Base-by-base conservation (phyloP, 192 early-diverging fungal genomes). In the Phycomyces blakesleeanus region DNA sequence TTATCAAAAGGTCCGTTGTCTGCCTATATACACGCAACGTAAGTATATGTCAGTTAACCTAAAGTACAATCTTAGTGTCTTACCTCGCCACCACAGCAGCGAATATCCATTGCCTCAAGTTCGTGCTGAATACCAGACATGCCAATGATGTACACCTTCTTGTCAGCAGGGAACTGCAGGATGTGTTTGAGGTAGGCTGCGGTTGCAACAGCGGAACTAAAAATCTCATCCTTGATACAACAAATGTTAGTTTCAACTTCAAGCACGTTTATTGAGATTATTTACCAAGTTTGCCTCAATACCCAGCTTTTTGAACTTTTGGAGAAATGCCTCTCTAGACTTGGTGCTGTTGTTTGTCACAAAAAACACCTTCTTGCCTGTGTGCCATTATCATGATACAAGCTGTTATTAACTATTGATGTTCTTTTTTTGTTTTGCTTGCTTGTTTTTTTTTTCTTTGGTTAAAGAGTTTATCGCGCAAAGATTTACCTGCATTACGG, bases 331-430 rank as follows among this genome's bases (percentile, higher is more conserved):
- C 10, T 69, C 67, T 27, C 97, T 87, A 18, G 94, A 95, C 53
- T 90, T 93, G 41, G 91, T 87, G 73, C 89, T 92, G 81, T 99
- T 99, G 85, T 99, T 99, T 37, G 97, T 93, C 18, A 99, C 95
- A 76, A 97, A 99, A 42, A 97, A 78, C n/a, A 98, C 65, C 26
- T 84, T 83, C 77, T 99, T 99, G 34, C 89, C 91, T 85, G 44
- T 37, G 40, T 16, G 24, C 15, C 6, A 41, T 27, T 20, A n/a
- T n/a, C n/a, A n/a, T n/a, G n/a, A n/a, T n/a, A n/a, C n/a, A n/a
- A n/a, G n/a, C n/a, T n/a, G n/a, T n/a, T n/a, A n/a, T n/a, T n/a
- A n/a, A n/a, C n/a, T n/a, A n/a, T n/a, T n/a, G n/a, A n/a, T n/a
- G n/a, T n/a, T n/a, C n/a, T n/a, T n/a, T n/a, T n/a, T n/a, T n/a